Conservation (phyloP, 306 rosid genomes). For the Quercus engelmannii region DNA sequence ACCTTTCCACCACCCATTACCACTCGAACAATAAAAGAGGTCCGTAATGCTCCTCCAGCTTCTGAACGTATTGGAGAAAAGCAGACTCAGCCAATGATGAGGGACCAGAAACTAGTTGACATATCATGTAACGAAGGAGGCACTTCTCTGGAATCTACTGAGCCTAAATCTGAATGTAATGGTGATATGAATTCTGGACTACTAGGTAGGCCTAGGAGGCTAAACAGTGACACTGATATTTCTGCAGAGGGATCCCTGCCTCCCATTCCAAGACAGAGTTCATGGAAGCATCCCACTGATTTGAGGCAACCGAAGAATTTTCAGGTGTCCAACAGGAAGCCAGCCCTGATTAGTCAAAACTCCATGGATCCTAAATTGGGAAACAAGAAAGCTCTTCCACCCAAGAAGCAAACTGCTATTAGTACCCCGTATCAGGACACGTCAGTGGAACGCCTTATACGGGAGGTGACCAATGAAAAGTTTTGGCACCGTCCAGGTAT, state of each 20-base stretch:
- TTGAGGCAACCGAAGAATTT: constrained; percentile 61
- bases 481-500: constrained; percentile 99
- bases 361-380: constrained; percentile 59
- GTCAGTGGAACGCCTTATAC: constrained; percentile 93
- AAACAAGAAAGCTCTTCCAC: constrained; percentile 66
- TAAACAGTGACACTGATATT: constrained; percentile 55
- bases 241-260: constrained; percentile 60
- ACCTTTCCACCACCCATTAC: constrained; percentile 53
- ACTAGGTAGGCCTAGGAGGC: constrained; percentile 57
- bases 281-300: constrained; percentile 83
- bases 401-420: constrained; percentile 68
- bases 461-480: constrained; percentile 96
- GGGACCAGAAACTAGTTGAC: constrained; percentile 71
- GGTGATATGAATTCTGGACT: constrained; percentile 58
- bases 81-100: constrained; percentile 32
- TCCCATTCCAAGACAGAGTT: constrained; percentile 78
- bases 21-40: constrained; percentile 73
- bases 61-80: constrained; percentile 62
- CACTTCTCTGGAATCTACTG: constrained; percentile 44
- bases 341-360: constrained; percentile 47
- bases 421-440: constrained; percentile 70
- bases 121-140: constrained; percentile 55
- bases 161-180: constrained; percentile 63
- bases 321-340: constrained; percentile 60
- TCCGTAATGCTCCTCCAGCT: constrained; percentile 48